phyloP scores from a whole-genome alignment of 768 basidiomycete genomes.

The Rhizopogon roseolus region DNA sequence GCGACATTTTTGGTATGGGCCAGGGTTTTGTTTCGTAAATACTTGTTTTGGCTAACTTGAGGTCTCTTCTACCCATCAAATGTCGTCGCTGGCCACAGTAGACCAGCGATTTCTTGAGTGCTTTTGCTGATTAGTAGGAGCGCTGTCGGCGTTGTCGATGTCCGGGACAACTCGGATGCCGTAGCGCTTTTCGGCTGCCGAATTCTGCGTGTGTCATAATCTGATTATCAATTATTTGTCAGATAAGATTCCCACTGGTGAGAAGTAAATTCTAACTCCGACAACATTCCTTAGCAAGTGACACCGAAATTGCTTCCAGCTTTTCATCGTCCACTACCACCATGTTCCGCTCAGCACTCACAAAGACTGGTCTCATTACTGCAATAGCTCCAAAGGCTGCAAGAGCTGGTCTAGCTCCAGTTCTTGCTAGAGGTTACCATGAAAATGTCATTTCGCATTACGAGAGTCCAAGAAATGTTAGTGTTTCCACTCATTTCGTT shows the following conservation, averaged over 20 bases:
- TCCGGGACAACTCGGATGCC: no score
- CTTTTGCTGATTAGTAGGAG: no score
- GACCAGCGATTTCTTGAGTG: no score
- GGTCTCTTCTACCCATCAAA: no score
- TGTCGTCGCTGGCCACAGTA: no score
- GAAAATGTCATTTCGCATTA: conserved; percentile 98
- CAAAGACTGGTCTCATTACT: conserved; percentile 42
- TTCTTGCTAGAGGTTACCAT: conserved; percentile 73
- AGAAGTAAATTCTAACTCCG: conserved; percentile 13
- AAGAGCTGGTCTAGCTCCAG: conserved; percentile 40
- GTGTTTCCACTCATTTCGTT: conserved; percentile 33
- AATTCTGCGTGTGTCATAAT: neutral
- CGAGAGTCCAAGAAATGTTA: conserved; percentile 93
- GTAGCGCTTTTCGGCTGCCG: no score
- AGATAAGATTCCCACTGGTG: conserved; percentile 8
- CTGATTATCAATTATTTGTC: conserved; percentile 7
- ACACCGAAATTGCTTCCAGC: neutral
- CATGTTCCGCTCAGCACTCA: conserved; percentile 68
- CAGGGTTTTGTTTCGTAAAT: no score
- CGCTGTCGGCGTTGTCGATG: no score
- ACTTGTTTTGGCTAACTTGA: no score
- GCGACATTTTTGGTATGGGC: no score
- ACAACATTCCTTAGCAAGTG: neutral
- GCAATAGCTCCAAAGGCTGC: conserved; percentile 39
- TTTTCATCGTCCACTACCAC: conserved; percentile 28